Conservation (phyloP, 768 basidiomycete genomes). For the Coprinellus micaceus region DNA sequence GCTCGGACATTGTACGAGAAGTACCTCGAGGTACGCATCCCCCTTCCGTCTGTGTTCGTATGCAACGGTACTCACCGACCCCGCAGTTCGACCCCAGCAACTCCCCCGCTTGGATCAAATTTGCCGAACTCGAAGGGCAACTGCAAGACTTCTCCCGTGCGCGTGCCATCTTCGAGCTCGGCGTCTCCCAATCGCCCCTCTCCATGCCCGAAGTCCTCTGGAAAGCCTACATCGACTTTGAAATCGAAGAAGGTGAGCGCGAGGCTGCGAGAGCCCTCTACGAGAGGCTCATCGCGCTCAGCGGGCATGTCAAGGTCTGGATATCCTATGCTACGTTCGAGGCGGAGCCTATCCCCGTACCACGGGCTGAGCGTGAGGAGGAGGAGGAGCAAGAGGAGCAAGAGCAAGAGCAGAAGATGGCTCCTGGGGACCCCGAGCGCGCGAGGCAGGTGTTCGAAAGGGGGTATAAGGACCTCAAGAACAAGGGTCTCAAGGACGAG, state of each 20-base stretch:
- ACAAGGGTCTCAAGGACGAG: constrained; percentile 83
- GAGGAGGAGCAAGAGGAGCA: constrained; percentile 73
- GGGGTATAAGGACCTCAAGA: constrained; percentile 84
- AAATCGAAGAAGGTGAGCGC: constrained; percentile 89
- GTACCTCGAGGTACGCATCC: constrained; percentile 73
- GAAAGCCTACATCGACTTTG: constrained; percentile 97
- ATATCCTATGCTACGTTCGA: constrained; percentile 94
- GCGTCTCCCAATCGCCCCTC: constrained; percentile 73
- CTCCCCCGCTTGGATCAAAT: constrained; percentile 94
- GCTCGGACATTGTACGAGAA: constrained; percentile 91
- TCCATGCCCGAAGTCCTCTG: constrained; percentile 94
- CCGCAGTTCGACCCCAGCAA: constrained; percentile 89
- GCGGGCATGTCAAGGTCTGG: constrained; percentile 97
- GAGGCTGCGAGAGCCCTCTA: constrained; percentile 81
- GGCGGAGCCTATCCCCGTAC: constrained; percentile 66
- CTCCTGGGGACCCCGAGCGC: constrained; percentile 62
- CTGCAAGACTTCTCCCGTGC: constrained; percentile 86
- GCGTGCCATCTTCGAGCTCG: constrained; percentile 92
- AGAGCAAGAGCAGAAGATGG: constrained; percentile 60
- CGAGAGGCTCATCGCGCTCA: constrained; percentile 79
- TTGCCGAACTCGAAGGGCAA: constrained; percentile 84
- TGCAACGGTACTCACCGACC: no score
- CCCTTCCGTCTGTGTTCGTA: background rate
- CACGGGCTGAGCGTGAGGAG: constrained; percentile 62
- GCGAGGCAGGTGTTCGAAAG: constrained; percentile 83